Percentiles rank a stretch among this genome's conserved stretches.
Evolutionary conservation across 345 rosid genomes (phyloP).

Genomic region (Geranium brycei): DNA sequence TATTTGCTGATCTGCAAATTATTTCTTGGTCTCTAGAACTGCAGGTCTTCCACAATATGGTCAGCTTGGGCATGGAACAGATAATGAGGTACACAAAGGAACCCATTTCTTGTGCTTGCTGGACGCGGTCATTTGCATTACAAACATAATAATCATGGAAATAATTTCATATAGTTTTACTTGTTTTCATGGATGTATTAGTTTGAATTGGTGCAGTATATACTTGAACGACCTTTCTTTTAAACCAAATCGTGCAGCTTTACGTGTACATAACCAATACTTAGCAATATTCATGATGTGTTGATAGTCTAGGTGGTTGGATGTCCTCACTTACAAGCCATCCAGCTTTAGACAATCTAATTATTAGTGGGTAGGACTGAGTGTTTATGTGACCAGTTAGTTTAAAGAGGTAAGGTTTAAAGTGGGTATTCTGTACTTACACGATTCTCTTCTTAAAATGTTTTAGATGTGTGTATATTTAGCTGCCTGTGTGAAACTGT

Average conservation of each 20-base stretch:
- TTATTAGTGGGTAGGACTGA: background rate
- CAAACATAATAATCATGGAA: background rate
- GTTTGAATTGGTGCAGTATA: background rate
- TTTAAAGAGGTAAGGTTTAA: too few relatives aligned
- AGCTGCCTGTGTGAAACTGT: too few relatives aligned
- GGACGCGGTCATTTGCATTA: background rate
- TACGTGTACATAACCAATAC: background rate
- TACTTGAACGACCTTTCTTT: background rate
- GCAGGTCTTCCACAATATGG: slow-evolving; percentile 99
- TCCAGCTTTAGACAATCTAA: background rate
- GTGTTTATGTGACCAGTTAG: background rate
- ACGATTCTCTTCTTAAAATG: too few relatives aligned
- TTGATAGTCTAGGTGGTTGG: background rate
- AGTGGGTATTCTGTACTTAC: too few relatives aligned
- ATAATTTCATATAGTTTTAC: background rate
- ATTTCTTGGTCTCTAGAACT: slow-evolving; percentile 43
- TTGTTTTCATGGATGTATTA: background rate
- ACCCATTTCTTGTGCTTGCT: background rate
- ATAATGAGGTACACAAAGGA: slow-evolving; percentile 56
- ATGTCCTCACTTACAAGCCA: background rate
- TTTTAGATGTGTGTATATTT: too few relatives aligned
- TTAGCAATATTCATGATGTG: background rate
- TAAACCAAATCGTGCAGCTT: background rate
- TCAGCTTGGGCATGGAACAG: slow-evolving; percentile 99
- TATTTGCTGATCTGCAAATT: background rate